These are phyloP conservation scores for Wolfiporia cocos DNA, from an alignment of 1,284 basidiomycete genomes.

Conservation along the genomic window DNA sequence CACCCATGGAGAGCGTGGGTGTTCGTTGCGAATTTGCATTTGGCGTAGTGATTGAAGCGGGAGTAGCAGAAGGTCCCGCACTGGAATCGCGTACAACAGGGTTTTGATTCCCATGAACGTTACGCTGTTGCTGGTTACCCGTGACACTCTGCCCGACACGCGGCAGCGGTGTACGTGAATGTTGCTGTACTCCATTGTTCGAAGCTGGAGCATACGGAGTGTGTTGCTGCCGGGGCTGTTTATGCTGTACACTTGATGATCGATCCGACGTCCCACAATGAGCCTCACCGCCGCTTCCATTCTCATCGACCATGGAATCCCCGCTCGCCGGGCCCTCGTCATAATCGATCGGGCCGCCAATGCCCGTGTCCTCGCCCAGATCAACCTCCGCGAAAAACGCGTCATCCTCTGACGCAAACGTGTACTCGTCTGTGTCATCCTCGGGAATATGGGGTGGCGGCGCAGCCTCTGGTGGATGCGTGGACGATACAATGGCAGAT, in stretches of 20 bases:
- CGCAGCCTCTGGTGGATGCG: neutral
- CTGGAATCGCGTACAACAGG: neutral
- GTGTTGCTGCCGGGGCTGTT: neutral
- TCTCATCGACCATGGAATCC: slow-evolving; percentile 9
- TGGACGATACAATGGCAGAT: neutral
- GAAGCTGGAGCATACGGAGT: neutral
- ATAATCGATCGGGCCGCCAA: slow-evolving; percentile 38
- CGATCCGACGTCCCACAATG: neutral
- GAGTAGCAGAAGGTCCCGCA: no score
- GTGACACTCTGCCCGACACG: neutral
- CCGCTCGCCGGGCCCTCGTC: slow-evolving; percentile 31
- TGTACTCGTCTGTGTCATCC: slow-evolving; percentile 38
- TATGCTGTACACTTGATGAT: neutral
- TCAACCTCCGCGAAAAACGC: slow-evolving; percentile 55
- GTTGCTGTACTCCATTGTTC: neutral
- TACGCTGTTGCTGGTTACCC: neutral
- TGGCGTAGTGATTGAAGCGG: neutral
- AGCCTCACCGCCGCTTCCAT: slow-evolving; percentile 1
- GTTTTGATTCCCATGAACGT: neutral
- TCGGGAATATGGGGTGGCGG: slow-evolving; percentile 4
- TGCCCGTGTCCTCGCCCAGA: slow-evolving; percentile 39
- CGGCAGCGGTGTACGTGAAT: neutral
- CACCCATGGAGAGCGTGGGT: slow-evolving; percentile 38
- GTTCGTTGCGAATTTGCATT: slow-evolving; percentile 13
- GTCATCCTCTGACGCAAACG: slow-evolving; percentile 57